Evolutionary conservation across 345 rosid genomes (phyloP).

Genomic region (Gossypium herbaceum): DNA sequence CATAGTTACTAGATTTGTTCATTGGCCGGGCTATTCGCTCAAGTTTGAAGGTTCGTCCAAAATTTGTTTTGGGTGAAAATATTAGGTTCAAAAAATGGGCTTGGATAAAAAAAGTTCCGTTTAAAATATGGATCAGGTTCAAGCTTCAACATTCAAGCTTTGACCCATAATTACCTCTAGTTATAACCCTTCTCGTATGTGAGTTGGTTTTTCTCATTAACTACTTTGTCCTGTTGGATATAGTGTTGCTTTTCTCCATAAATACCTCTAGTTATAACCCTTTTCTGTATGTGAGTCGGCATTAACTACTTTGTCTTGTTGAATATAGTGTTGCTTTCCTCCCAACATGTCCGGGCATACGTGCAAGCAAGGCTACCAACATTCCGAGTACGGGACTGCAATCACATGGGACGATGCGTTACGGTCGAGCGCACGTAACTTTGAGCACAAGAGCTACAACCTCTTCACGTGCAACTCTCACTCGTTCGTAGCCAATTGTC

Average conservation of each 20-base stretch:
- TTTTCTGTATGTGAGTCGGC: too few relatives aligned
- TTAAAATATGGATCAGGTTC: too few relatives aligned
- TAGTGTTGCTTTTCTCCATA: slow-evolving; percentile 82
- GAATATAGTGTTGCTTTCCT: slow-evolving; percentile 79
- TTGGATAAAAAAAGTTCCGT: too few relatives aligned
- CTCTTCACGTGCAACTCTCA: slow-evolving; percentile 88
- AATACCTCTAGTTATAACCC: too few relatives aligned
- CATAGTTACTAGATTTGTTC: too few relatives aligned
- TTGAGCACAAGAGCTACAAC: slow-evolving; percentile 79
- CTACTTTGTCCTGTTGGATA: slow-evolving; percentile 15
- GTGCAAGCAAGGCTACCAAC: slow-evolving; percentile 68
- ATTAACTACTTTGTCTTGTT: slow-evolving; percentile 19
- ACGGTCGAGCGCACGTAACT: slow-evolving; percentile 39
- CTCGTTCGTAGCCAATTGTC: slow-evolving; percentile 70
- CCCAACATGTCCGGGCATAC: slow-evolving; percentile 62
- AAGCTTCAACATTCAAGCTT: too few relatives aligned
- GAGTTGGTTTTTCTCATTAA: slow-evolving; percentile 3
- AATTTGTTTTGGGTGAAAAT: too few relatives aligned
- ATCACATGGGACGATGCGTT: slow-evolving; percentile 84
- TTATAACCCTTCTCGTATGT: not conserved
- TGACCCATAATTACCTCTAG: not conserved
- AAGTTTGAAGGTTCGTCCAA: too few relatives aligned
- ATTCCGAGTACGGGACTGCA: slow-evolving; percentile 65
- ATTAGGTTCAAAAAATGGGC: too few relatives aligned
- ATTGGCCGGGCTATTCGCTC: too few relatives aligned